Percentiles rank a stretch among this genome's conserved stretches.
Evolutionary conservation across 2,329 filamentous ascomycete species (phyloP).

Genomic region (Colletotrichum agaves): DNA sequence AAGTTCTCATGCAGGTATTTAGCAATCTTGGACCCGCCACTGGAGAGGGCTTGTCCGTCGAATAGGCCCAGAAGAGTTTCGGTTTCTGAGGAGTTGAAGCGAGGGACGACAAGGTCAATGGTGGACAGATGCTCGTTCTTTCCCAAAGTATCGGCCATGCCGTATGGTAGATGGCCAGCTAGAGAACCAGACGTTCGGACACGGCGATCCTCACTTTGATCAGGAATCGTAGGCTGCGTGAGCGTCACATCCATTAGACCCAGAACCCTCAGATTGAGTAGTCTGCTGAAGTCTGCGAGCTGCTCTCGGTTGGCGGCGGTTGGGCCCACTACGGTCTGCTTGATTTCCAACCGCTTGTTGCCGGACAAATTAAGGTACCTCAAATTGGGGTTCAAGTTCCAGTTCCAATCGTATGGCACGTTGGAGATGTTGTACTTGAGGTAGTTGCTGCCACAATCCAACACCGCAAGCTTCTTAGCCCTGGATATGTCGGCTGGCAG

Average conservation of each 20-base stretch:
- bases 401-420: constrained; percentile 99
- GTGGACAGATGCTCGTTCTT: constrained; percentile 95
- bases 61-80: constrained; percentile 96
- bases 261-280: constrained; percentile 85
- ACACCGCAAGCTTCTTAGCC: constrained; percentile 87
- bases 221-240: constrained; percentile 90
- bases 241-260: constrained; percentile 98
- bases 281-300: constrained; percentile 88
- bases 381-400: constrained; percentile 97
- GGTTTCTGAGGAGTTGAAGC: constrained; percentile 88
- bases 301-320: constrained; percentile 70
- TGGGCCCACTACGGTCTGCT: constrained; percentile 67
- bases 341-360: constrained; percentile 95
- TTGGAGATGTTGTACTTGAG: constrained; percentile 99
- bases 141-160: constrained; percentile 96
- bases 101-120: constrained; percentile 92
- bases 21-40: constrained; percentile 92
- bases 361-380: constrained; percentile 96
- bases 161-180: constrained; percentile 90
- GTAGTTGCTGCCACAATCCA: constrained; percentile 94
- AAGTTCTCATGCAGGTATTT: constrained; percentile 98
- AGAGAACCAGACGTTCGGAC: constrained; percentile 96
- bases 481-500: constrained; percentile 95
- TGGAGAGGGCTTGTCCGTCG: constrained; percentile 90
- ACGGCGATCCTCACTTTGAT: constrained; percentile 93